These are phyloP conservation scores for Phyllosticta capitalensis DNA, from an alignment of 2,329 filamentous ascomycete genomes.

Conservation along the genomic window DNA sequence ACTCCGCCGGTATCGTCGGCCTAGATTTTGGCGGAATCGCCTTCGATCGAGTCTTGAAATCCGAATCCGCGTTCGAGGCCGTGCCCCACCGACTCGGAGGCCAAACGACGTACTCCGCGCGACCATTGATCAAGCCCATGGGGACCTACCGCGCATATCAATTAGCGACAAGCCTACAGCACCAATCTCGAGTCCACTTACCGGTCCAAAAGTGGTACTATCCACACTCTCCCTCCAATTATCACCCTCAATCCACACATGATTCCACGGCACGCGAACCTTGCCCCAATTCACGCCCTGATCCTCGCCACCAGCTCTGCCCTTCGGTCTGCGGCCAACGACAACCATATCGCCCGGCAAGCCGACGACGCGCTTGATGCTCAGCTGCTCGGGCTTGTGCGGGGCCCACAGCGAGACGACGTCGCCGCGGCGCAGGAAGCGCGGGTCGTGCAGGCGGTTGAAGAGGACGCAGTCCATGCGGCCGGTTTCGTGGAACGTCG, in stretches of 20 bases:
- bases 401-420: conserved; percentile 45
- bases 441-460: conserved; percentile 18
- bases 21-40: conserved; percentile 29
- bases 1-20: conserved; percentile 15
- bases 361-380: conserved; percentile 76
- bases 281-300: conserved; percentile 15
- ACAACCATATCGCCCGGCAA: conserved; percentile 69
- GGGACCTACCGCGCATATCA: conserved; percentile 41
- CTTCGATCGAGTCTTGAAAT: conserved; percentile 26
- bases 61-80: conserved; percentile 46
- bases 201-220: conserved; percentile 82
- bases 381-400: conserved; percentile 55
- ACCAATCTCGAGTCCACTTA: conserved; percentile 18
- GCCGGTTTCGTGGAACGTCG: conserved; percentile 31
- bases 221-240: conserved; percentile 64
- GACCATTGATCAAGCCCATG: conserved; percentile 63
- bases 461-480: conserved; percentile 30
- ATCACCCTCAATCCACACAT: conserved; percentile 95
- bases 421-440: conserved; percentile 32
- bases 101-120: conserved; percentile 62
- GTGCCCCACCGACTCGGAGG: conserved; percentile 50
- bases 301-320: conserved; percentile 21
- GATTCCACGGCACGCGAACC: conserved; percentile 64
- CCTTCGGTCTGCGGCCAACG: conserved; percentile 12
- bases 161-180: not conserved